Evolutionary conservation across 345 rosid genomes (phyloP).

Genomic region (Passiflora organensis): DNA sequence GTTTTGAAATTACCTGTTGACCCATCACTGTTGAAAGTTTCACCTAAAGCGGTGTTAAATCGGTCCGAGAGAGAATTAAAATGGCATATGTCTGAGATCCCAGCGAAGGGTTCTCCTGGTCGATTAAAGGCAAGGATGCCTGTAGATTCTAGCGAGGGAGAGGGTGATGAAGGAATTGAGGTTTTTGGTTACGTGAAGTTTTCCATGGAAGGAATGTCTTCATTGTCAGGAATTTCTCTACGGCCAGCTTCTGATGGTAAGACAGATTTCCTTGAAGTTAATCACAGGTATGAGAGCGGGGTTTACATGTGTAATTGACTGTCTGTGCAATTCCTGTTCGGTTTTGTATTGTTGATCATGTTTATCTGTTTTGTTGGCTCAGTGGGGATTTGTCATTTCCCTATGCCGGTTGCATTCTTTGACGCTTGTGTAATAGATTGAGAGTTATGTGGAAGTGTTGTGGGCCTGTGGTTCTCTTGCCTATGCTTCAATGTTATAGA

Average conservation of each 20-base stretch:
- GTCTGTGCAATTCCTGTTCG: constrained; percentile 4
- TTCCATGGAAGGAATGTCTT: constrained; percentile 52
- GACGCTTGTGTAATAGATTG: constrained; percentile 18
- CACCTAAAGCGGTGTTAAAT: constrained; percentile 84
- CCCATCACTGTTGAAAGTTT: constrained; percentile 87
- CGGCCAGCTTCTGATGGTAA: constrained; percentile 75
- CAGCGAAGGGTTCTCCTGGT: constrained; percentile 63
- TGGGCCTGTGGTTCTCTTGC: constrained; percentile 5
- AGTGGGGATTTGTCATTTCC: constrained; percentile 10
- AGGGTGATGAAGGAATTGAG: constrained; percentile 65
- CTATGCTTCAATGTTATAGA: background rate
- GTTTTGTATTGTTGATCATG: constrained; percentile 8
- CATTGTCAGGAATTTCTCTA: constrained; percentile 66
- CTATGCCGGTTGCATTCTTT: constrained; percentile 31
- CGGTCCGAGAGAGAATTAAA: constrained; percentile 81
- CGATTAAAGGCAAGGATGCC: constrained; percentile 86
- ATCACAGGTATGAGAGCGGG: constrained; percentile 73
- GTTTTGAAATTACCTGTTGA: constrained; percentile 86
- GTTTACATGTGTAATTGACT: constrained; percentile 71
- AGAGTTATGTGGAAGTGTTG: constrained; percentile 15
- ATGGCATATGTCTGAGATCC: constrained; percentile 88
- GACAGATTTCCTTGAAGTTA: constrained; percentile 69
- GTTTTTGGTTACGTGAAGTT: constrained; percentile 69
- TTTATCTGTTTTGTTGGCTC: constrained; percentile 2
- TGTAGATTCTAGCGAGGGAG: constrained; percentile 57